Conservation (phyloP, 2,329 filamentous ascomycete species). For the Nemania sp. region DNA sequence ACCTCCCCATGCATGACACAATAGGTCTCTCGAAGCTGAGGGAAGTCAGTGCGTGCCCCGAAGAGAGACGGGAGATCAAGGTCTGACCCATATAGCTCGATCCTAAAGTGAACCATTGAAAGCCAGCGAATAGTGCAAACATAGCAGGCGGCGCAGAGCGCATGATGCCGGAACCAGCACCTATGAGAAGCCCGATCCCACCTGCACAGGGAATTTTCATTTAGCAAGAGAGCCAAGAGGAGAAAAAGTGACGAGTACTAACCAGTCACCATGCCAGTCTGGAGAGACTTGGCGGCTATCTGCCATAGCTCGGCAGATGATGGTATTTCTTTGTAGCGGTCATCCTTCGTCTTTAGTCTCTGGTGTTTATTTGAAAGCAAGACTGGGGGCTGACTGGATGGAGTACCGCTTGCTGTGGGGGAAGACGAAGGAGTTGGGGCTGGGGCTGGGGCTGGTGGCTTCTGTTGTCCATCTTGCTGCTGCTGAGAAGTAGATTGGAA, state of each 20-base stretch:
- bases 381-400: conserved; percentile 4
- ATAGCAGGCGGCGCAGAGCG: conserved; percentile 68
- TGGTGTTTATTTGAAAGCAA: not conserved
- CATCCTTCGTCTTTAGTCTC: conserved; percentile 2
- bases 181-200: conserved; percentile 63
- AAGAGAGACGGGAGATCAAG: not conserved
- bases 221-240: conserved; percentile 19
- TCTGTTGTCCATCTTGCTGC: conserved; percentile 11
- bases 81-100: conserved; percentile 73
- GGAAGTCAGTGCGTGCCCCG: conserved; percentile 12
- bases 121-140: conserved; percentile 72
- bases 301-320: conserved; percentile 32
- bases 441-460: not conserved
- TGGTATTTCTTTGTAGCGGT: conserved; percentile 30
- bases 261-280: conserved; percentile 39
- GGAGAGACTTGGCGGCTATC: conserved; percentile 37
- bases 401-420: conserved; percentile 10
- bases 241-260: conserved; percentile 1
- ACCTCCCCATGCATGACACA: conserved; percentile 54
- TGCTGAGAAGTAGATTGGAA: conserved; percentile 23
- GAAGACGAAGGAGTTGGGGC: conserved; percentile 15
- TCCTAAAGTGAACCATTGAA: conserved; percentile 82
- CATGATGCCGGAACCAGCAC: conserved; percentile 73
- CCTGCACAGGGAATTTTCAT: conserved; percentile 46
- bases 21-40: conserved; percentile 53